Percentiles rank a stretch among this genome's conserved stretches.
Conservation (phyloP, 352 stramenopile genomes). For the Blastocystis sp. region DNA sequence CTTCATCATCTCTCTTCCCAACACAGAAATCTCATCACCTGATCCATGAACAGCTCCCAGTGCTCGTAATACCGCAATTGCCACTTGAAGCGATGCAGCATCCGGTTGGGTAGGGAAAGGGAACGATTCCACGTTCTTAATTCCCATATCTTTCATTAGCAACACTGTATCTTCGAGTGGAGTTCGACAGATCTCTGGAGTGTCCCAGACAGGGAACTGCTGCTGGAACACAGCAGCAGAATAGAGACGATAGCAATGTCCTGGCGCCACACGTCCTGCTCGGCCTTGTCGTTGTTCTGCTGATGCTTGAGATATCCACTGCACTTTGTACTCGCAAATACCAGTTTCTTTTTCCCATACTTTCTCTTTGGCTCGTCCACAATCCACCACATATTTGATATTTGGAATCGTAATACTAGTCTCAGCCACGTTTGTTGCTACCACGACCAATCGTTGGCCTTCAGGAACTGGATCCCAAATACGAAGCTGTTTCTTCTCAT, state of each 20-base stretch:
- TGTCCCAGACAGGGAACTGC: constrained; percentile 81
- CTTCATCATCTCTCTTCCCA: constrained; percentile 75
- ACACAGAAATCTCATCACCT: constrained; percentile 73
- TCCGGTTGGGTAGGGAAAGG: constrained; percentile 90
- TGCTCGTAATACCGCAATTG: constrained; percentile 49
- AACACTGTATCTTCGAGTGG: constrained; percentile 91
- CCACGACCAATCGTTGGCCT: constrained; percentile 83
- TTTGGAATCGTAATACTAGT: constrained; percentile 88
- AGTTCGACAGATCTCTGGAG: constrained; percentile 77
- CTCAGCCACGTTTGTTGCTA: constrained; percentile 96
- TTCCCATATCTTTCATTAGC: constrained; percentile 92
- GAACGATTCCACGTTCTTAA: constrained; percentile 86
- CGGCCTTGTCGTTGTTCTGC: constrained; percentile 85
- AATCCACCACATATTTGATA: constrained; percentile 89
- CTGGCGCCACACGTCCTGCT: constrained; percentile 86
- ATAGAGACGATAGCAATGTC: constrained; percentile 94
- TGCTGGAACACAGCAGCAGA: constrained; percentile 89
- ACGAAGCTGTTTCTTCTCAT: constrained; percentile 87
- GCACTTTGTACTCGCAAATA: constrained; percentile 86
- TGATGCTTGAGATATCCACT: constrained; percentile 81
- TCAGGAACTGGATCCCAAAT: constrained; percentile 80
- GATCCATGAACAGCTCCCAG: constrained; percentile 64
- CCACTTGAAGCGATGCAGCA: constrained; percentile 62
- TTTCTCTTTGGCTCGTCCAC: constrained; percentile 86
- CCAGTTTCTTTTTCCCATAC: constrained; percentile 84